phyloP scores from a whole-genome alignment of 1,284 basidiomycete species.

The Cystobasidium sp. region DNA sequence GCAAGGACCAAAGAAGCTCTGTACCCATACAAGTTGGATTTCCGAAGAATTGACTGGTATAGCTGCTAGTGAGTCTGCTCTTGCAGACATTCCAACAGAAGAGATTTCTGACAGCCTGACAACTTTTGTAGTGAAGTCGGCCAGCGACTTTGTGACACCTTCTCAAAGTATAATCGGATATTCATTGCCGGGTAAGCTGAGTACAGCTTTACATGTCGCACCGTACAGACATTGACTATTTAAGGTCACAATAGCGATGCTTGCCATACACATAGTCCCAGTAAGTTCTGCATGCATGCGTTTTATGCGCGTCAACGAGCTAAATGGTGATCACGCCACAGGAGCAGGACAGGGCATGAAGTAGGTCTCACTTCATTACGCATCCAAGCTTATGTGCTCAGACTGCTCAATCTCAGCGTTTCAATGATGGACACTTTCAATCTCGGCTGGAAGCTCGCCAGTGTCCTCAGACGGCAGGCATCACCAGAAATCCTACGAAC shows the following conservation, averaged over 20 bases:
- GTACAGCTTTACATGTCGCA: neutral
- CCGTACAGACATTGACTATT: neutral
- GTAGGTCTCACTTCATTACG: neutral
- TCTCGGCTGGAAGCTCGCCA: slow-evolving; percentile 75
- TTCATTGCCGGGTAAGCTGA: slow-evolving; percentile 70
- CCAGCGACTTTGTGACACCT: slow-evolving; percentile 67
- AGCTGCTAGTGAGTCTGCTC: slow-evolving; percentile 64
- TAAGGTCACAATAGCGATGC: slow-evolving; percentile 3
- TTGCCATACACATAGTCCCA: slow-evolving; percentile 33
- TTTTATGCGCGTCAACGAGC: neutral
- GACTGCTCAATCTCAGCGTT: slow-evolving; percentile 54
- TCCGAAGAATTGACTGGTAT: slow-evolving; percentile 74
- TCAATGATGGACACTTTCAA: slow-evolving; percentile 83
- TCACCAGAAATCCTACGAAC: slow-evolving; percentile 69
- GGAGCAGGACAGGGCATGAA: slow-evolving; percentile 65
- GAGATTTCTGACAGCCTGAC: neutral
- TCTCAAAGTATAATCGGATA: slow-evolving; percentile 68
- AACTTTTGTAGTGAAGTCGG: slow-evolving; percentile 34
- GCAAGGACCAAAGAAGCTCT: slow-evolving; percentile 68
- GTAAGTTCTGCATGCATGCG: neutral
- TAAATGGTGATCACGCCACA: neutral
- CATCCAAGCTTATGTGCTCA: neutral
- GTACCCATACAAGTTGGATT: slow-evolving; percentile 68
- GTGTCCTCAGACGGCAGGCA: slow-evolving; percentile 63
- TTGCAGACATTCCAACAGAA: neutral